These are phyloP conservation scores for Aureobasidium namibiae DNA, from an alignment of 2,329 filamentous ascomycete species.

Conservation along the genomic window DNA sequence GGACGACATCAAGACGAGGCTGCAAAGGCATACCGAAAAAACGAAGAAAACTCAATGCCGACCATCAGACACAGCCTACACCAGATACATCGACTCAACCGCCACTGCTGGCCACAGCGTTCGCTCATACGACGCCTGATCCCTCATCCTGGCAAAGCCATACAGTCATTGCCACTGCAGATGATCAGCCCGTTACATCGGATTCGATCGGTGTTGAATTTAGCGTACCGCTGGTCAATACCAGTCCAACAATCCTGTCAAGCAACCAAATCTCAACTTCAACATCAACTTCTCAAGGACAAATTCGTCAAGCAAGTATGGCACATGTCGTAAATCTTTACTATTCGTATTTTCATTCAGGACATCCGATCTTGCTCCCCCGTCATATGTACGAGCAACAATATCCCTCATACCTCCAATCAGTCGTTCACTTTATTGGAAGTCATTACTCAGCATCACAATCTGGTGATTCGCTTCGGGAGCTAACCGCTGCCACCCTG, in stretches of 20 bases:
- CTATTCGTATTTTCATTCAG: slow-evolving; percentile 47
- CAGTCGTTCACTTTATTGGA: slow-evolving; percentile 49
- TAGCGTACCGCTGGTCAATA: neutral
- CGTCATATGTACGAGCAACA: slow-evolving; percentile 32
- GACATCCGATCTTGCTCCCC: slow-evolving; percentile 50
- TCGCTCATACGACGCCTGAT: slow-evolving; percentile 36
- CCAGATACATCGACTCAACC: slow-evolving; percentile 41
- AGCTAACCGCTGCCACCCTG: slow-evolving; percentile 41
- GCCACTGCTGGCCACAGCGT: slow-evolving; percentile 36
- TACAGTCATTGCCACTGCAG: slow-evolving; percentile 28
- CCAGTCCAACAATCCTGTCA: neutral
- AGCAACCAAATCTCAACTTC: neutral
- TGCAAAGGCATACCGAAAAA: slow-evolving; percentile 58
- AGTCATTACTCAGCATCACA: slow-evolving; percentile 43
- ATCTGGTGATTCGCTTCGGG: slow-evolving; percentile 37
- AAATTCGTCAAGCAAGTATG: slow-evolving; percentile 20
- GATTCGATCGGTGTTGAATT: neutral
- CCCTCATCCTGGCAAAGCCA: slow-evolving; percentile 48
- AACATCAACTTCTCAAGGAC: neutral
- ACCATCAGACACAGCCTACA: slow-evolving; percentile 39
- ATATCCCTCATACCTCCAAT: slow-evolving; percentile 41
- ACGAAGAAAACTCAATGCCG: slow-evolving; percentile 39
- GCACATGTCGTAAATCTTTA: slow-evolving; percentile 42
- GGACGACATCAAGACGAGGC: slow-evolving; percentile 65
- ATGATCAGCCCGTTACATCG: slow-evolving; percentile 8